Evolutionary conservation across 257 asterid species (phyloP).

Genomic region (Capsicum pubescens): DNA sequence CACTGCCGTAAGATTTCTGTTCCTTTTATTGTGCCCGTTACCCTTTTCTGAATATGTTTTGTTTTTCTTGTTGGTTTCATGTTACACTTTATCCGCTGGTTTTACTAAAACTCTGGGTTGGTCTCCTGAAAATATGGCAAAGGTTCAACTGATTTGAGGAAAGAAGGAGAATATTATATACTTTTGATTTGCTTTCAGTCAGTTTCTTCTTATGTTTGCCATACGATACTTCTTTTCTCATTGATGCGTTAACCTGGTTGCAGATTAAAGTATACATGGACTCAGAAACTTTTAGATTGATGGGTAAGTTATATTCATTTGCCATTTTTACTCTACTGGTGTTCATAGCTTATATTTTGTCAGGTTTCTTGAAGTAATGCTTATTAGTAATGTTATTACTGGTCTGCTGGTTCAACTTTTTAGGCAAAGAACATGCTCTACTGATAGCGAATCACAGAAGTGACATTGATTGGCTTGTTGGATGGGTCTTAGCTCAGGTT

Average conservation of each 20-base stretch:
- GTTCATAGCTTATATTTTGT: slow-evolving; percentile 7
- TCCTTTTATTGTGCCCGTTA: background rate
- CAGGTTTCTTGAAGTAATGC: background rate
- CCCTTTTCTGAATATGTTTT: background rate
- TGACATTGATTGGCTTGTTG: slow-evolving; percentile 99
- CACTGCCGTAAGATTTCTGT: background rate
- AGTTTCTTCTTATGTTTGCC: slow-evolving; percentile 8
- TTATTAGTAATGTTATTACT: background rate
- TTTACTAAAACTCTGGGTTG: background rate
- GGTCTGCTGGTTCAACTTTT: slow-evolving; percentile 32
- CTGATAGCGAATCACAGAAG: slow-evolving; percentile 80
- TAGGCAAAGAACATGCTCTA: slow-evolving; percentile 97
- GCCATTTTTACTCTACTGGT: background rate
- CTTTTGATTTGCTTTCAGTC: background rate
- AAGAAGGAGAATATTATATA: background rate
- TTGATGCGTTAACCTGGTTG: slow-evolving; percentile 39
- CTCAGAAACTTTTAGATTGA: slow-evolving; percentile 63
- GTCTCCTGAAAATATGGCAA: background rate
- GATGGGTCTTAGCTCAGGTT: slow-evolving; percentile 98
- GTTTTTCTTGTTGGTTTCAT: background rate
- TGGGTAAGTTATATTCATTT: slow-evolving; percentile 61
- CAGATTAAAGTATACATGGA: slow-evolving; percentile 78
- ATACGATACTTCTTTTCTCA: background rate
- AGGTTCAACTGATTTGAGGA: background rate
- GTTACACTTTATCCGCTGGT: background rate